A percentile compares a stretch with the other conserved stretches of the same genome.
phyloP scores from a whole-genome alignment of 2,329 filamentous ascomycete genomes.

The Botryosphaeria dothidea region DNA sequence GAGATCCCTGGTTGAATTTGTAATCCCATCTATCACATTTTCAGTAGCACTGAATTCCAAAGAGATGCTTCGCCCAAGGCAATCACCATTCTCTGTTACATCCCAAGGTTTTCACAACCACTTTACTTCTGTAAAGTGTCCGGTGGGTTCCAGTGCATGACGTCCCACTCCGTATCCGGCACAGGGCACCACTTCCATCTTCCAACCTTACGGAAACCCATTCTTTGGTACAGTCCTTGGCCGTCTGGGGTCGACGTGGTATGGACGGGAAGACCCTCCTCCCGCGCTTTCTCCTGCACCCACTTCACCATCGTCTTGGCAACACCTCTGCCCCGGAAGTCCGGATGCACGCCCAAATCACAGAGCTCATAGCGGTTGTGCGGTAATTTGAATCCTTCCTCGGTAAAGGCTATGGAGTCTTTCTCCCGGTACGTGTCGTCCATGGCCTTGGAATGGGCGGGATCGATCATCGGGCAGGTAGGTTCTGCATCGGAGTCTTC shows the following conservation, averaged over 20 bases:
- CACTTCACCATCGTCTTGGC: background rate
- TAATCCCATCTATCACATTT: too few species aligned
- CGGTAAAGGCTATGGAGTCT: background rate
- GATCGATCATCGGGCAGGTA: background rate
- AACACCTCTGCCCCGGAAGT: background rate
- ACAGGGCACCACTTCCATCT: background rate
- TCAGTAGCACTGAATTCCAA: too few species aligned
- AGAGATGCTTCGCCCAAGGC: too few species aligned
- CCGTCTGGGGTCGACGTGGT: background rate
- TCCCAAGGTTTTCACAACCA: too few species aligned
- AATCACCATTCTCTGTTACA: too few species aligned
- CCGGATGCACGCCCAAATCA: background rate
- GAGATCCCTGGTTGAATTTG: too few species aligned
- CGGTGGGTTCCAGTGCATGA: background rate
- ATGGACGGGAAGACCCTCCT: background rate
- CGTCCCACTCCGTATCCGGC: background rate
- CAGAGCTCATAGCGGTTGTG: background rate
- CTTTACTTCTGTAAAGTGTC: background rate
- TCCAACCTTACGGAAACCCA: background rate
- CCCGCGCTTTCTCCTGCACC: background rate
- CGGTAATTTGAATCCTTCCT: background rate
- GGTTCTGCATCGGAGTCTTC: too few species aligned
- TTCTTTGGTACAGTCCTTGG: background rate
- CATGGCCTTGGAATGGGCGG: background rate
- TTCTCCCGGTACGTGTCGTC: background rate